These are phyloP conservation scores for Solanum sejunctum DNA, from an alignment of 257 asterid genomes.

Conservation along the genomic window DNA sequence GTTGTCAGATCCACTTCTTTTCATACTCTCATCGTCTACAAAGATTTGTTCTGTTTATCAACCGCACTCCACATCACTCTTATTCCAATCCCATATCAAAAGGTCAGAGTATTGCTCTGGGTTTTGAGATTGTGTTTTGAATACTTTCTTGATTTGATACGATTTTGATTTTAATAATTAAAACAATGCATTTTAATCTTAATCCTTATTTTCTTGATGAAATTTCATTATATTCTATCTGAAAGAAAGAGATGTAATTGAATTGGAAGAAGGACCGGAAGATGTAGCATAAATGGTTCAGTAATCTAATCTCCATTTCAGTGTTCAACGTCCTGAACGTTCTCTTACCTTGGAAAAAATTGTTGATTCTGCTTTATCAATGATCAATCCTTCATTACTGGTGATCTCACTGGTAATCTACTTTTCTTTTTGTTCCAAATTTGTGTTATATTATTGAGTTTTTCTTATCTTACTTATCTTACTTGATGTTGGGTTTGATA, in stretches of 20 bases:
- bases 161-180: too few species aligned
- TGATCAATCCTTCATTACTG: constrained; percentile 85
- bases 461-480: neutral
- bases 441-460: neutral
- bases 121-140: too few species aligned
- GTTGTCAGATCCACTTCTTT: too few species aligned
- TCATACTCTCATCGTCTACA: too few species aligned
- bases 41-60: too few species aligned
- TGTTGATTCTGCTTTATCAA: constrained; percentile 61
- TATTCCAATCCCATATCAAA: too few species aligned
- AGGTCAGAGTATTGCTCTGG: too few species aligned
- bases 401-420: constrained; percentile 78
- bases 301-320: constrained; percentile 96
- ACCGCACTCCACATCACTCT: too few species aligned
- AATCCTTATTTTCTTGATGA: constrained; percentile 3
- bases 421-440: too few species aligned
- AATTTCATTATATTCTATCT: neutral
- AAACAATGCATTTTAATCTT: constrained; percentile 11
- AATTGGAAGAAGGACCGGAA: constrained; percentile 40
- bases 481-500: neutral
- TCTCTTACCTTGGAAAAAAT: constrained; percentile 50
- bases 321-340: constrained; percentile 78
- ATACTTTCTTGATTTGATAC: too few species aligned
- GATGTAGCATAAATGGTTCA: constrained; percentile 94
- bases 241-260: constrained; percentile 25